These are phyloP conservation scores for Notholithocarpus densiflorus DNA, from an alignment of 306 rosid genomes.

Conservation along the genomic window DNA sequence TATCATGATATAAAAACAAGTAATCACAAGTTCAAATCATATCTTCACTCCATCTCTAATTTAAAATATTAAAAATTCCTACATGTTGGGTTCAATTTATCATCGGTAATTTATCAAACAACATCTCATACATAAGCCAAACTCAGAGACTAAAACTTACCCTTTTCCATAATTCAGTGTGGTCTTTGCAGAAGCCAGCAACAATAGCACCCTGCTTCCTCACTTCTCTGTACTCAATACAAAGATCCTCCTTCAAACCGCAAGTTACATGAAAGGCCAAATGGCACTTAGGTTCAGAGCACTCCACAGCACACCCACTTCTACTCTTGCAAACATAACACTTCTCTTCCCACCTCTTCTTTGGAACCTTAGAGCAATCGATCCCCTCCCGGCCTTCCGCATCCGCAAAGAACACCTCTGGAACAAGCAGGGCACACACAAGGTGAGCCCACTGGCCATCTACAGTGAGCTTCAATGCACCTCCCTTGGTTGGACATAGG, in stretches of 20 bases:
- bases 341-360: slow-evolving; percentile 49
- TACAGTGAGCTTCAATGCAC: slow-evolving; percentile 58
- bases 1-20: too few species aligned
- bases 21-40: too few species aligned
- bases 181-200: slow-evolving; percentile 75
- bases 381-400: slow-evolving; percentile 77
- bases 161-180: slow-evolving; percentile 66
- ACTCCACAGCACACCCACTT: slow-evolving; percentile 59
- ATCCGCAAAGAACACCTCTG: slow-evolving; percentile 74
- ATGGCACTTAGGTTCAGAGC: slow-evolving; percentile 68
- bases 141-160: slow-evolving; percentile 20
- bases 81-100: too few species aligned
- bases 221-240: slow-evolving; percentile 64
- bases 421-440: slow-evolving; percentile 66
- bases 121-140: background rate
- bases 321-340: slow-evolving; percentile 52
- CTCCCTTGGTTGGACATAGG: slow-evolving; percentile 57
- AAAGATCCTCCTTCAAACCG: slow-evolving; percentile 63
- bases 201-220: slow-evolving; percentile 61
- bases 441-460: slow-evolving; percentile 69
- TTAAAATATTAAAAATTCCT: too few species aligned
- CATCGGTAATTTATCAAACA: too few species aligned
- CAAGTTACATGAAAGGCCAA: slow-evolving; percentile 71
- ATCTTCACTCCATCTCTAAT: too few species aligned
- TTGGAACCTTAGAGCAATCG: slow-evolving; percentile 64